Percentiles rank a stretch among this genome's conserved stretches.
Conservation (phyloP, 768 basidiomycete genomes). For the Tylopilus sp. region DNA sequence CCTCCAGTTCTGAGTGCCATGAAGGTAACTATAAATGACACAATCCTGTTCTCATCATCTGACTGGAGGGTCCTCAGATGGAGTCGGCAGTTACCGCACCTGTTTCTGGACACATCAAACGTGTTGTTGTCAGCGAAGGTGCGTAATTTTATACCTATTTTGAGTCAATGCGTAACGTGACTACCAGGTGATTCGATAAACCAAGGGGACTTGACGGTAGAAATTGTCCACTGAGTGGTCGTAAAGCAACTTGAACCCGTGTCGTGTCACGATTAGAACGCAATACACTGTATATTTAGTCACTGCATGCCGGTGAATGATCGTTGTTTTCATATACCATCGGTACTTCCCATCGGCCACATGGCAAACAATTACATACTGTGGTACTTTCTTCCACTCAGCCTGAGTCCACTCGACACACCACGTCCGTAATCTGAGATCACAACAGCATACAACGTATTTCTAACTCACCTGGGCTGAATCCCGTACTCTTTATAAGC, state of each 20-base stretch:
- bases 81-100: conserved; percentile 96
- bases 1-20: conserved; percentile 85
- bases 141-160: conserved; percentile 13
- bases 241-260: neutral
- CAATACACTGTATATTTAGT: conserved; percentile 17
- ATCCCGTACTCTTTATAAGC: no score
- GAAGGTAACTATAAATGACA: conserved; percentile 61
- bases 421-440: no score
- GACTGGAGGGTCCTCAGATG: conserved; percentile 59
- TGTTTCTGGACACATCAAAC: conserved; percentile 94
- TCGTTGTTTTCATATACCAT: neutral
- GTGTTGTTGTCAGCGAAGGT: conserved; percentile 90
- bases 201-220: conserved; percentile 88
- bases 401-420: no score
- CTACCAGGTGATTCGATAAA: conserved; percentile 83
- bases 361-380: no score
- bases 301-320: conserved; percentile 8
- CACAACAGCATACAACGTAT: no score
- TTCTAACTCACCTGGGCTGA: no score
- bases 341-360: neutral
- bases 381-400: no score
- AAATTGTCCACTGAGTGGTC: conserved; percentile 68
- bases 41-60: conserved; percentile 5
- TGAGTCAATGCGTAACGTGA: conserved; percentile 6
- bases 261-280: conserved; percentile 17